Conservation (phyloP, 345 rosid species). For the Boechera retrofracta region DNA sequence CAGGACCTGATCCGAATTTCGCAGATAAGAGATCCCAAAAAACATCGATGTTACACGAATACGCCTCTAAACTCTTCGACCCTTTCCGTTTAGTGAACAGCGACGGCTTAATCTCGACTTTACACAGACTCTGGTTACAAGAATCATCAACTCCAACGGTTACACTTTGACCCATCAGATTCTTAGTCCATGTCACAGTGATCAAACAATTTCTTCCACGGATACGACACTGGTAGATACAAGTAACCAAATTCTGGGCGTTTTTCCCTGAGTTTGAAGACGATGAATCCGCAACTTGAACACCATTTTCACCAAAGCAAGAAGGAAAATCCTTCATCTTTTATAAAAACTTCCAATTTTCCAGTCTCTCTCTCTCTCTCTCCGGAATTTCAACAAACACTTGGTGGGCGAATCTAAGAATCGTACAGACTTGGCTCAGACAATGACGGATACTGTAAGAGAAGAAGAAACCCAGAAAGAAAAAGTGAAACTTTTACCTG, state of each 20-base stretch:
- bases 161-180: constrained; percentile 86
- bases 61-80: constrained; percentile 59
- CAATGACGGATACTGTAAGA: constrained; percentile 16
- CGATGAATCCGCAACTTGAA: constrained; percentile 88
- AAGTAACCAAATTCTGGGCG: constrained; percentile 81
- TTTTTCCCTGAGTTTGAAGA: constrained; percentile 60
- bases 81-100: constrained; percentile 86
- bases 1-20: constrained; percentile 83
- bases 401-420: constrained; percentile 26
- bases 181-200: constrained; percentile 84
- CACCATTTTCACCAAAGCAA: constrained; percentile 95
- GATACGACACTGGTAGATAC: constrained; percentile 72
- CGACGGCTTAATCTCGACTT: constrained; percentile 92
- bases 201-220: constrained; percentile 66
- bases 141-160: constrained; percentile 74
- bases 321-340: constrained; percentile 94
- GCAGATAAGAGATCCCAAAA: constrained; percentile 81
- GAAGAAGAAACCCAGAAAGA: constrained; percentile 19
- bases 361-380: neutral
- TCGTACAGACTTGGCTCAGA: neutral
- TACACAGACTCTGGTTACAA: constrained; percentile 65
- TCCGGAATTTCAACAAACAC: constrained; percentile 40
- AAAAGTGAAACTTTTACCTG: constrained; percentile 25
- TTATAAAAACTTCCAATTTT: neutral
- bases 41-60: constrained; percentile 59